Base-by-base conservation (phyloP, 2,329 filamentous ascomycete genomes). In the Paraphaeosphaeria sporulosa region DNA sequence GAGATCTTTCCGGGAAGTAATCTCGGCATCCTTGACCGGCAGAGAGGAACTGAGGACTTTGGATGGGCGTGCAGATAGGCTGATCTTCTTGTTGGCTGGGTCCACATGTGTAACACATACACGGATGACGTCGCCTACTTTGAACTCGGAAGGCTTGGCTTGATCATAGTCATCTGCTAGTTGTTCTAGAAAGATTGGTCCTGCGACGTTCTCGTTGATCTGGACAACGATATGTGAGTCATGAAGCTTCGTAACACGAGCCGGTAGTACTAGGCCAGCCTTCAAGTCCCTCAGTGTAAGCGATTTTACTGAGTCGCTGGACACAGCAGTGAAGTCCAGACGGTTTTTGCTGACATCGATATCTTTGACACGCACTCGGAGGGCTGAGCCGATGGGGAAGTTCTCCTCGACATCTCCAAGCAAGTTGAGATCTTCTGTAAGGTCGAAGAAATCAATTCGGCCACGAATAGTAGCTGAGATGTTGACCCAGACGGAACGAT, bases 341-440 rank as follows among this genome's bases (percentile, higher is more conserved):
- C 88, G 90, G 59, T 90, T 90, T 69, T 90, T 90, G 32, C 86
- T 83, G 34, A 85, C 77, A 74, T 98, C 89, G 3, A 97, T 87
- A 2, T 85, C 84, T 57, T 91, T 88, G 21, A 97, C 93, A 27
- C 89, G 89, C 12, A 94, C 92, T 74, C 88, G 90, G 47, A 99
- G 79, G 5, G 93, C 95, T 48, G 91, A 95, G n/a, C 95, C 95
- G 42, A 97, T 78, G 0, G 95, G 94, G 77, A 96, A 98, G 77
- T 92, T 91, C 64, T 87, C 85, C 50, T 88, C 85, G 3, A 97
- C 80, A 69, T 97, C 87, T 34, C 89, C 87, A 38, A 97, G 82
- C 57, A 91, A 84, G 8, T 93, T 91, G 49, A 96, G 81, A 75
- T 98, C 93, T 70, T 97, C 92, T 0, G 93, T 93, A 9, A 95